Conservation (phyloP, 192 early-diverging fungal genomes). For the Rhizoclosmatium globosum region DNA sequence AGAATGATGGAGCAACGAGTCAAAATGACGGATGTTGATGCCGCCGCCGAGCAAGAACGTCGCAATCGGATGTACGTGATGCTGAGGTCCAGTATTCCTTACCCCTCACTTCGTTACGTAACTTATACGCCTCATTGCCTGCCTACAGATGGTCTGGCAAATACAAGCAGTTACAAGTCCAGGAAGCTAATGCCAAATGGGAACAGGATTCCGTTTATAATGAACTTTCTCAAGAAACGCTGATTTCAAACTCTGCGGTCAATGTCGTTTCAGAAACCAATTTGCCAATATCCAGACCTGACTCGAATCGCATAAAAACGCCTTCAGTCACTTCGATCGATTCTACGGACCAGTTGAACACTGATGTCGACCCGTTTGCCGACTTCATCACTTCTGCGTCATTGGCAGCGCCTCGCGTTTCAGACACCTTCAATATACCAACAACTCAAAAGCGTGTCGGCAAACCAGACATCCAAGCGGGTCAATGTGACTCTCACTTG, state of each 20-base stretch:
- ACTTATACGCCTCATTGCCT: too few species aligned
- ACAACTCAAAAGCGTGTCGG: too few species aligned
- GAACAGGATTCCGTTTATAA: neutral
- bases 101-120: neutral
- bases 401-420: too few species aligned
- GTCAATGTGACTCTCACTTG: too few species aligned
- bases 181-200: neutral
- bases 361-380: too few species aligned
- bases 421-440: too few species aligned
- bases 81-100: neutral
- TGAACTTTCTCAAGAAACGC: neutral
- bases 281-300: neutral
- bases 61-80: neutral
- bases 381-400: too few species aligned
- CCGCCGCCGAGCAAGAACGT: neutral
- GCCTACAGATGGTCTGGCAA: neutral
- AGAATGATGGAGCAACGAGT: neutral
- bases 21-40: neutral
- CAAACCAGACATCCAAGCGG: too few species aligned
- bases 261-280: neutral
- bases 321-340: too few species aligned
- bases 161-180: neutral
- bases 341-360: too few species aligned
- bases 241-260: neutral
- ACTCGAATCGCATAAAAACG: neutral